A percentile compares a stretch with the other conserved stretches of the same genome.
Evolutionary conservation across 192 early-diverging fungal species (phyloP).

Genomic region (Podila horticola): DNA sequence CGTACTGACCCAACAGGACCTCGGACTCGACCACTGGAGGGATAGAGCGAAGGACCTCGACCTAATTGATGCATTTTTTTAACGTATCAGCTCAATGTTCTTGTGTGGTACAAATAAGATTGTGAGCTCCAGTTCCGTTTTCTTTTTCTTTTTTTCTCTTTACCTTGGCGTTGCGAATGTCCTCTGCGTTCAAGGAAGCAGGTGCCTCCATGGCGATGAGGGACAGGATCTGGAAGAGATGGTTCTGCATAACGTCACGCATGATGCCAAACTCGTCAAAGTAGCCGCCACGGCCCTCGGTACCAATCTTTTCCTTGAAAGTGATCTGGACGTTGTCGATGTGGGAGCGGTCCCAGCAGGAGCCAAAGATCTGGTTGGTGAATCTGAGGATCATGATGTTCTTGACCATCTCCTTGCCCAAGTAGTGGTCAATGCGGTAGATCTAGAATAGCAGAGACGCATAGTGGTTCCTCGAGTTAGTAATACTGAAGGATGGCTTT

Average conservation of each 20-base stretch:
- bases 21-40: conserved; percentile 82
- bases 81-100: background rate
- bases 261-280: conserved; percentile 98
- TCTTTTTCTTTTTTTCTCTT: conserved; percentile 32
- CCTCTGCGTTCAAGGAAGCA: conserved; percentile 83
- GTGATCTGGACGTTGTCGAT: conserved; percentile 95
- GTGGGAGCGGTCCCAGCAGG: conserved; percentile 85
- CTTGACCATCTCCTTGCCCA: conserved; percentile 98
- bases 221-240: conserved; percentile 91
- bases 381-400: conserved; percentile 93
- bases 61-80: conserved; percentile 17
- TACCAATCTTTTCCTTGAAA: conserved; percentile 96
- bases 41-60: conserved; percentile 82
- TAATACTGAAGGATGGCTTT: no score
- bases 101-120: no score
- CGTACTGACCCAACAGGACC: conserved; percentile 93
- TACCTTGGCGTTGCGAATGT: conserved; percentile 93
- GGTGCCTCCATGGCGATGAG: conserved; percentile 95
- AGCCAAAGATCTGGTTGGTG: conserved; percentile 87
- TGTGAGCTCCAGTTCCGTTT: no score
- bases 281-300: conserved; percentile 97
- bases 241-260: conserved; percentile 88
- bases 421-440: conserved; percentile 96
- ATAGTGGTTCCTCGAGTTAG: background rate
- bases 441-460: conserved; percentile 56